These are phyloP conservation scores for Ceratobasidium sp. DNA, from an alignment of 1,284 basidiomycete genomes.

Conservation along the genomic window DNA sequence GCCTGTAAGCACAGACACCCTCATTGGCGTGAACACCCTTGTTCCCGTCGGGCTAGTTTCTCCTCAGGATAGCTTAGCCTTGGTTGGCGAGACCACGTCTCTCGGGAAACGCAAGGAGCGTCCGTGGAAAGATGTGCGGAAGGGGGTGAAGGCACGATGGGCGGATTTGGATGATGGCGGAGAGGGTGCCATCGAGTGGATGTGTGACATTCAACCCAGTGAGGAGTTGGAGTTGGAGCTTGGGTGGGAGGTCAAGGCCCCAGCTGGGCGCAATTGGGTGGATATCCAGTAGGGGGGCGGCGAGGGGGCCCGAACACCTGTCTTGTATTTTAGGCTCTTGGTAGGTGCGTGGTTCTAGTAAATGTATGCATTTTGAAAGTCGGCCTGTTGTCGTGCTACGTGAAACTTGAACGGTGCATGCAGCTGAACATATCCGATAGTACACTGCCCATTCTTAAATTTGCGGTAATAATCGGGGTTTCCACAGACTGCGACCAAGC, in stretches of 20 bases:
- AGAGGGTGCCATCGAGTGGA: constrained; percentile 51
- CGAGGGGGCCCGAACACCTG: no score
- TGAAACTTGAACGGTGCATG: no score
- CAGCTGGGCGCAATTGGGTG: constrained; percentile 48
- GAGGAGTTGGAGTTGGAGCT: constrained; percentile 48
- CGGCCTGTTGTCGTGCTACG: no score
- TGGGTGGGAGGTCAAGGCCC: constrained; percentile 49
- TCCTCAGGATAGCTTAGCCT: constrained; percentile 10
- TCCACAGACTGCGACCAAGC: no score
- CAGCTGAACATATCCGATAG: no score
- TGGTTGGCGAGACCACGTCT: constrained; percentile 6
- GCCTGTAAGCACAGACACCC: constrained; percentile 49
- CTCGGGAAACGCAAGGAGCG: constrained; percentile 32
- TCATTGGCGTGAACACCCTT: constrained; percentile 48
- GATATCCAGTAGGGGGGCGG: neutral
- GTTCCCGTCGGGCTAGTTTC: constrained; percentile 47
- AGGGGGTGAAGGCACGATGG: constrained; percentile 44
- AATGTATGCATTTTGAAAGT: no score
- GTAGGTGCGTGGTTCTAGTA: no score
- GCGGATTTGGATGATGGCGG: constrained; percentile 36
- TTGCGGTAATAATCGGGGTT: no score
- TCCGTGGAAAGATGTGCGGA: constrained; percentile 19
- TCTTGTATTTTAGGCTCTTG: no score
- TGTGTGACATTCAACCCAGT: constrained; percentile 45
- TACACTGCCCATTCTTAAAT: no score